Evolutionary conservation across 75 land plant genomes (phyloP), one percentile per base, ranked within the genome.

Genomic region (Sequoia sempervirens): DNA sequence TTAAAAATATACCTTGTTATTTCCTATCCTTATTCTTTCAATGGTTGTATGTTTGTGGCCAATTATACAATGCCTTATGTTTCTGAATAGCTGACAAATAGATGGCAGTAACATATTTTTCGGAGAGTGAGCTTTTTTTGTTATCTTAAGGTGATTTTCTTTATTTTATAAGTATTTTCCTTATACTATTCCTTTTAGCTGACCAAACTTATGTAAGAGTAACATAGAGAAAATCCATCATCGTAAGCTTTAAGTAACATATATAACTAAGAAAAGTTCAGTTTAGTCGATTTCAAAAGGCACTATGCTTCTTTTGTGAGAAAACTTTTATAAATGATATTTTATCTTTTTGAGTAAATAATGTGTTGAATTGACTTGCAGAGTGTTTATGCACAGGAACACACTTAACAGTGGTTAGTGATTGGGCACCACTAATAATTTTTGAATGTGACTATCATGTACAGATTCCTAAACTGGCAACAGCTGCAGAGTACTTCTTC

Each of bases 401-500:
- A 23, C 8, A 61, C 66, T 61, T 61, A 15, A 23, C 7, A 20
- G 32, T 30, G 36, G 34, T 20, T 12, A n/a, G n/a, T n/a, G n/a
- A n/a, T n/a, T 69, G 9, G 32, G 32, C 37, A 30, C 32, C 36
- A 69, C 11, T 69, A 11, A 69, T 2, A 12, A 12, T 30, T 78
- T 78, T 78, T 78, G 26, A 3, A 38, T 18, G 18, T 40, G 23
- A 43, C 26, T 79, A 53, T 85, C 69, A 82, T 28, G 38, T 88
- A 52, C 74, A 96, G 98, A 97, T 95, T 43, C 98, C 99, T 11
- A 91, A 93, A 86, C 90, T 97, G 84, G 98, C 93, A 75, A 90
- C 90, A 18, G 99, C 99, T 86, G 95, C 98, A 23, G 98, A 97
- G 84, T 97, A 97, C 58, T 97, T 97, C 84, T 97, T 97, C 87